Evolutionary conservation across 2,329 filamentous ascomycete species (phyloP).

Genomic region (Penicillium sp.): DNA sequence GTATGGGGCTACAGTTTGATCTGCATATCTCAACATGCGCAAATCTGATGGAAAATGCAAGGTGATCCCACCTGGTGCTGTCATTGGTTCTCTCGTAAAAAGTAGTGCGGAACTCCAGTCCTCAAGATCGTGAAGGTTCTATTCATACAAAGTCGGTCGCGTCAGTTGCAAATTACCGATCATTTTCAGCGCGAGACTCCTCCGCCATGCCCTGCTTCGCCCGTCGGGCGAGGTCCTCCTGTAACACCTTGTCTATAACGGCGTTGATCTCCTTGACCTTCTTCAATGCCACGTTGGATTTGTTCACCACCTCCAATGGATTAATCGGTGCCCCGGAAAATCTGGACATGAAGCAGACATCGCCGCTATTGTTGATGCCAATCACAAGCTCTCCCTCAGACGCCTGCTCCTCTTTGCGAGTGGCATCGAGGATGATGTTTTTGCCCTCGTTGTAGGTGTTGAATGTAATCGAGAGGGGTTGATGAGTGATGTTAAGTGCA

Average conservation of each 20-base stretch:
- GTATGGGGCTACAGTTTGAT: too few relatives aligned
- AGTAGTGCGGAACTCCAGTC: slow-evolving; percentile 19
- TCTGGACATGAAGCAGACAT: slow-evolving; percentile 89
- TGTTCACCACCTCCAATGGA: slow-evolving; percentile 72
- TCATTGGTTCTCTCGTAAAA: neutral
- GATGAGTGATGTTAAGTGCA: slow-evolving; percentile 83
- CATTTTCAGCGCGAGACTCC: slow-evolving; percentile 82
- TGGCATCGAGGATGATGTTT: slow-evolving; percentile 46
- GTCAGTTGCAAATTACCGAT: slow-evolving; percentile 56
- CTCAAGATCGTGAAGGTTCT: slow-evolving; percentile 25
- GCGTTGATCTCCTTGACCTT: slow-evolving; percentile 79
- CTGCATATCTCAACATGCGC: too few relatives aligned
- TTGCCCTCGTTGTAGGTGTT: slow-evolving; percentile 64
- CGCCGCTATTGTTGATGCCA: slow-evolving; percentile 83
- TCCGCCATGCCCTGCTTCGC: slow-evolving; percentile 71
- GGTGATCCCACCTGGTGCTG: too few relatives aligned
- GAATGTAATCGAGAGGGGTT: slow-evolving; percentile 87
- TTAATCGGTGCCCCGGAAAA: slow-evolving; percentile 80
- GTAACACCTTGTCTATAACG: slow-evolving; percentile 68
- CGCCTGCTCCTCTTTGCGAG: slow-evolving; percentile 50
- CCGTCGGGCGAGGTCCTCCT: slow-evolving; percentile 66
- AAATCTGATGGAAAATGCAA: neutral
- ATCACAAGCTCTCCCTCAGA: slow-evolving; percentile 69
- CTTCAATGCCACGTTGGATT: slow-evolving; percentile 67
- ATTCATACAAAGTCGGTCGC: slow-evolving; percentile 19